A percentile compares a stretch with the other conserved stretches of the same genome.
Evolutionary conservation across 306 rosid genomes (phyloP).

Genomic region (Casuarina glauca): DNA sequence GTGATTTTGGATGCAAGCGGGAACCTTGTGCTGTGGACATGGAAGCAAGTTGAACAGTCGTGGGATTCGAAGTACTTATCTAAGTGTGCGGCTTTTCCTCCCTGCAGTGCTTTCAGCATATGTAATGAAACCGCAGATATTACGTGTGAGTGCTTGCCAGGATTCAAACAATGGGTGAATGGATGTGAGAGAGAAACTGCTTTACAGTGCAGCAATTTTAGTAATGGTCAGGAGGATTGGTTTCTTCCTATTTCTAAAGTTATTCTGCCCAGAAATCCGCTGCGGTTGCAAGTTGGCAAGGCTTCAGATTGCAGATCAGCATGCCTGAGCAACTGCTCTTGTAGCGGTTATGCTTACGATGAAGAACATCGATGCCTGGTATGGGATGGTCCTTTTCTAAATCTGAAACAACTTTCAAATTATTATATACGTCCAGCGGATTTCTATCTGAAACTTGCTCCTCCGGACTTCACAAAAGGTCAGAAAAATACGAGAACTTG

Average conservation of each 20-base stretch:
- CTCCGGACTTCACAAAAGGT: too few species aligned
- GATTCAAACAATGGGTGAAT: neutral
- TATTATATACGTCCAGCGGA: neutral
- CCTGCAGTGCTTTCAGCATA: neutral
- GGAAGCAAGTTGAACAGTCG: neutral
- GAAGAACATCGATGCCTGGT: neutral
- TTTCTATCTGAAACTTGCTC: too few species aligned
- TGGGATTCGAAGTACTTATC: neutral
- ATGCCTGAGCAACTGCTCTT: conserved; percentile 17
- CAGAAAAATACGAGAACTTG: neutral
- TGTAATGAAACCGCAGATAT: neutral
- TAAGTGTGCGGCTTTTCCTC: neutral
- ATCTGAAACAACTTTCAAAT: conserved; percentile 8
- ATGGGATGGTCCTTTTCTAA: neutral
- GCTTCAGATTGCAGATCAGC: neutral
- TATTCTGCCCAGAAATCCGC: neutral
- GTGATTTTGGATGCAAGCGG: neutral
- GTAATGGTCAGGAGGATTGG: neutral
- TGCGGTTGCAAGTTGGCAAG: neutral
- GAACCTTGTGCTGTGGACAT: neutral
- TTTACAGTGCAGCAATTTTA: neutral
- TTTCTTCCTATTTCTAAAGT: neutral
- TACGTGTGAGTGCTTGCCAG: neutral
- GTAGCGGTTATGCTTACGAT: conserved; percentile 21
- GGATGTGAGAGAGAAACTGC: neutral